Evolutionary conservation across 2,329 filamentous ascomycete species (phyloP).

Genomic region (Blastomyces emzantsi): DNA sequence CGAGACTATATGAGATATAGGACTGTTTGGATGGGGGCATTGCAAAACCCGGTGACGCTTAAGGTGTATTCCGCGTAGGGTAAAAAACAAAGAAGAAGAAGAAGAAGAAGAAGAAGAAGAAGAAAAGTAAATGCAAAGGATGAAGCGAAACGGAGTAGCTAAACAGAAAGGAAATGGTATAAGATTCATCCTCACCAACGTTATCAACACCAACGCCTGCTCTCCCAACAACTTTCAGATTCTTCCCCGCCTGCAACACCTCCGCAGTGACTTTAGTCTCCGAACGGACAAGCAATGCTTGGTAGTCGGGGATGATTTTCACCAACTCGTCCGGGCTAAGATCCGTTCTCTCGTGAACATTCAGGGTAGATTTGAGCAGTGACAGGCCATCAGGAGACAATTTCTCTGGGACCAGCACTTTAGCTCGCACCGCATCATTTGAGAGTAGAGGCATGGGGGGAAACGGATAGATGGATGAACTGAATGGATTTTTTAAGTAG

Average conservation of each 20-base stretch:
- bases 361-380: constrained; percentile 55
- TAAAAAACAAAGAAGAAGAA: not conserved
- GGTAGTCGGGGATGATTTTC: constrained; percentile 59
- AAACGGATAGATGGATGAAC: not conserved
- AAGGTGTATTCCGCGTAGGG: not conserved
- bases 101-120: not conserved
- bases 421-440: constrained; percentile 29
- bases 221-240: constrained; percentile 66
- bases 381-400: constrained; percentile 69
- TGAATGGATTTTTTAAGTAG: not conserved
- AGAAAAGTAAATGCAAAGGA: not conserved
- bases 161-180: not conserved
- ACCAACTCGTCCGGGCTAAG: constrained; percentile 56
- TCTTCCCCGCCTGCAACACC: constrained; percentile 56
- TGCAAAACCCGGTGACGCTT: not conserved
- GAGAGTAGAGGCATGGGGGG: constrained; percentile 19
- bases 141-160: not conserved
- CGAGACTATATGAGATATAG: not conserved
- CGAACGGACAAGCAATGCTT: constrained; percentile 69
- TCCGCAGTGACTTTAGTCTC: constrained; percentile 69
- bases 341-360: constrained; percentile 59
- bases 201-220: constrained; percentile 79
- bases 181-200: constrained; percentile 41
- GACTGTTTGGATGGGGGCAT: not conserved
- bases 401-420: constrained; percentile 68